Percentiles rank a stretch among this genome's conserved stretches.
Evolutionary conservation across 2,329 filamentous ascomycete species (phyloP).

Genomic region (Neonectria magnoliae): DNA sequence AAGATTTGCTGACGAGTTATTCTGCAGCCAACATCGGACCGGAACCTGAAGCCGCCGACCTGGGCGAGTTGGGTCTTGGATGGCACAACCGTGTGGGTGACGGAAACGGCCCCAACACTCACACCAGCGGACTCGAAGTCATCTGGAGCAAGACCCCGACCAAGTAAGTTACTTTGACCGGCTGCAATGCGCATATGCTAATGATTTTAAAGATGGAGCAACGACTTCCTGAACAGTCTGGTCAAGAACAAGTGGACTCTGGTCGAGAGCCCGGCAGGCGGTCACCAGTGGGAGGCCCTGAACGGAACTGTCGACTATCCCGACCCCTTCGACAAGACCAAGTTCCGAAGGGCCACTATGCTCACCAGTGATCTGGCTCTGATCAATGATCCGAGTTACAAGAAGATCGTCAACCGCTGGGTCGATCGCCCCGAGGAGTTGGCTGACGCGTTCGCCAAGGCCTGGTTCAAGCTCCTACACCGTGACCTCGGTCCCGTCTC

Average conservation of each 20-base stretch:
- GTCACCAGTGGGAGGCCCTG: slow-evolving; percentile 83
- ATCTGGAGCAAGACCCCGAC: slow-evolving; percentile 81
- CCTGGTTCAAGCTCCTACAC: slow-evolving; percentile 87
- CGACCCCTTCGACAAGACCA: slow-evolving; percentile 73
- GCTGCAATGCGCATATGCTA: neutral
- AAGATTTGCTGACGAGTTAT: slow-evolving; percentile 1
- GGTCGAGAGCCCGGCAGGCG: slow-evolving; percentile 78
- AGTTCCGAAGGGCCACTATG: slow-evolving; percentile 82
- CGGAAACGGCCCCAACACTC: slow-evolving; percentile 77
- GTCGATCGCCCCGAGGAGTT: slow-evolving; percentile 75
- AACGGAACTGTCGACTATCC: slow-evolving; percentile 73
- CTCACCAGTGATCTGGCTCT: slow-evolving; percentile 79
- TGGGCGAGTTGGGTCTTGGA: slow-evolving; percentile 76
- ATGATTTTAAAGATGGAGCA: slow-evolving; percentile 66
- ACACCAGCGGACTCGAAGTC: slow-evolving; percentile 81
- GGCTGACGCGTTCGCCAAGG: slow-evolving; percentile 73
- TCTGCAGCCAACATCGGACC: slow-evolving; percentile 64
- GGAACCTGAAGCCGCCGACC: slow-evolving; percentile 71
- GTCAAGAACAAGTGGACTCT: slow-evolving; percentile 84
- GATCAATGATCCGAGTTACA: slow-evolving; percentile 75
- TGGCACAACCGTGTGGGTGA: slow-evolving; percentile 73
- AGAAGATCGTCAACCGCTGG: slow-evolving; percentile 79
- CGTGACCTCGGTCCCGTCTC: slow-evolving; percentile 79
- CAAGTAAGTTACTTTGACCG: slow-evolving; percentile 50
- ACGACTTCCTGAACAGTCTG: slow-evolving; percentile 78